Evolutionary conservation across 2,329 filamentous ascomycete species (phyloP).

Genomic region (Talaromyces sp.): DNA sequence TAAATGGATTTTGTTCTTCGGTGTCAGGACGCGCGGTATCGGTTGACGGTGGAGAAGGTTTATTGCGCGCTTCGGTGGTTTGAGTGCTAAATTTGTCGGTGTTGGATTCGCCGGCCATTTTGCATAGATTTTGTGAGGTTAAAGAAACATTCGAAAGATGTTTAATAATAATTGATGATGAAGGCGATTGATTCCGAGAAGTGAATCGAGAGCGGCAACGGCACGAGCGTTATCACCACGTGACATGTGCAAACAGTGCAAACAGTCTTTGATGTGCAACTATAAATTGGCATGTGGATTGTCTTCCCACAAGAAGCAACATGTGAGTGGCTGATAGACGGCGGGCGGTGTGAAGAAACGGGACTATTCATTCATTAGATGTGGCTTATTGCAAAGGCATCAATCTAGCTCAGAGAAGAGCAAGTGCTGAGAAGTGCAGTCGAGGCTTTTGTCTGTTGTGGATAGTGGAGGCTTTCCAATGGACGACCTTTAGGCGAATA

Average conservation of each 20-base stretch:
- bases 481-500: too few relatives aligned
- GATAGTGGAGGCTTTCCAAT: too few relatives aligned
- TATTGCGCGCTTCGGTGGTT: slow-evolving; percentile 6
- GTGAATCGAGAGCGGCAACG: slow-evolving; percentile 27
- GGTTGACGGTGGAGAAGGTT: slow-evolving; percentile 11
- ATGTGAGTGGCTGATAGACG: too few relatives aligned
- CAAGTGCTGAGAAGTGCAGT: too few relatives aligned
- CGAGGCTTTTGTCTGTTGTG: too few relatives aligned
- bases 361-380: too few relatives aligned
- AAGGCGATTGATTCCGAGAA: background rate
- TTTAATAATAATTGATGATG: too few relatives aligned
- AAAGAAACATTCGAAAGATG: background rate
- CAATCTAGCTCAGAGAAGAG: too few relatives aligned
- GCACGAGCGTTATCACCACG: slow-evolving; percentile 21
- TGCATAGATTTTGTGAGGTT: background rate
- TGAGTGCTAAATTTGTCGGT: background rate
- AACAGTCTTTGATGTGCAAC: background rate
- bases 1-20: slow-evolving; percentile 50
- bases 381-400: too few relatives aligned
- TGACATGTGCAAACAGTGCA: slow-evolving; percentile 20
- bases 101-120: slow-evolving; percentile 7
- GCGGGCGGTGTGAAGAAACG: too few relatives aligned
- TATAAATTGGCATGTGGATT: too few relatives aligned
- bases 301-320: too few relatives aligned
- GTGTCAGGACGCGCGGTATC: slow-evolving; percentile 14